A percentile compares a stretch with the other conserved stretches of the same genome.
phyloP scores from a whole-genome alignment of 345 rosid genomes.

The Acer negundo region DNA sequence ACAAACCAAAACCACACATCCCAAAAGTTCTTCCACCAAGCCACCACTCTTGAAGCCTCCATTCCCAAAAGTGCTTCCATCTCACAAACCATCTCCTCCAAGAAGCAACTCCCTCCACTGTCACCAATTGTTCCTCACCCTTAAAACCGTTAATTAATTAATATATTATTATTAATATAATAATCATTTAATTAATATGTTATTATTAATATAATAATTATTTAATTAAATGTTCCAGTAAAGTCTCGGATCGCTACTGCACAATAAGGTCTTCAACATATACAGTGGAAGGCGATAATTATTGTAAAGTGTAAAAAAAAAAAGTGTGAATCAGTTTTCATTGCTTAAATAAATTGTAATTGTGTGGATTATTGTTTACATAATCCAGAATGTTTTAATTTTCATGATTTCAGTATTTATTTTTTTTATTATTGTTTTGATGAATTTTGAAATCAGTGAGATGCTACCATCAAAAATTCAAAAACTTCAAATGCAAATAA shows the following conservation, averaged over 20 bases:
- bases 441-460: not conserved
- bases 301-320: not conserved
- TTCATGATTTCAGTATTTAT: not conserved
- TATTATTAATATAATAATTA: too few species aligned
- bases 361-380: not conserved
- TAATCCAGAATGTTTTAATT: too few species aligned
- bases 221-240: not conserved
- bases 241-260: not conserved
- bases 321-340: not conserved
- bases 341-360: not conserved
- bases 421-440: not conserved
- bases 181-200: too few species aligned
- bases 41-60: constrained; percentile 47
- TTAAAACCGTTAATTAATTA: too few species aligned
- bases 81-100: constrained; percentile 32
- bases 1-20: constrained; percentile 21
- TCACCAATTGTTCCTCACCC: constrained; percentile 30
- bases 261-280: not conserved
- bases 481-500: too few species aligned
- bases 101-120: constrained; percentile 26
- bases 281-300: too few species aligned
- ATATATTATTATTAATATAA: too few species aligned
- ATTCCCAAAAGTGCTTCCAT: constrained; percentile 26
- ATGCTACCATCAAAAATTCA: not conserved
- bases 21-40: not conserved